These are phyloP conservation scores for Lentinus brumalis DNA, from an alignment of 768 basidiomycete species.

Conservation along the genomic window DNA sequence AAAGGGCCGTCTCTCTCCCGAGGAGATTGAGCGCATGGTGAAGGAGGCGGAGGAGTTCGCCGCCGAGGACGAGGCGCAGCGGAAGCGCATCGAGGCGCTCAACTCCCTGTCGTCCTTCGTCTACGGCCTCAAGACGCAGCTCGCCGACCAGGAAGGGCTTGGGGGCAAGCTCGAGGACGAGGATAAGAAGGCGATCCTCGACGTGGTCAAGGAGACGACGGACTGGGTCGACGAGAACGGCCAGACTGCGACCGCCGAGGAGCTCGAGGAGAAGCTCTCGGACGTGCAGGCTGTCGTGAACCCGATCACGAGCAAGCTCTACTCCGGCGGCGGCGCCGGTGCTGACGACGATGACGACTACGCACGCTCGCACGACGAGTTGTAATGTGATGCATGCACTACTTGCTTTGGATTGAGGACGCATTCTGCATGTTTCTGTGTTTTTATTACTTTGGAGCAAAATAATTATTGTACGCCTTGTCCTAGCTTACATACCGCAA, in stretches of 20 bases:
- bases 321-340: constrained; percentile 39
- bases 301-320: constrained; percentile 88
- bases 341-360: constrained; percentile 42
- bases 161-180: constrained; percentile 85
- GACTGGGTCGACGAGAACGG: constrained; percentile 94
- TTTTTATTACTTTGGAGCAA: constrained; percentile 23
- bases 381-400: constrained; percentile 27
- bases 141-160: constrained; percentile 86
- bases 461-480: constrained; percentile 20
- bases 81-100: constrained; percentile 83
- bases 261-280: constrained; percentile 86
- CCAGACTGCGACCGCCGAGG: constrained; percentile 75
- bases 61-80: constrained; percentile 72
- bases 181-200: constrained; percentile 83
- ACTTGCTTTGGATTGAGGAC: background rate
- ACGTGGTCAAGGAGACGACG: constrained; percentile 83
- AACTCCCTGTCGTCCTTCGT: constrained; percentile 83
- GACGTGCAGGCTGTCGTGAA: constrained; percentile 73
- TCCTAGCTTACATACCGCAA: constrained; percentile 20
- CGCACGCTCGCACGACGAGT: constrained; percentile 46
- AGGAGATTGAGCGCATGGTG: constrained; percentile 94
- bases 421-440: constrained; percentile 6
- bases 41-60: constrained; percentile 91
- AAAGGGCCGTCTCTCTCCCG: constrained; percentile 71
- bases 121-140: constrained; percentile 86